A percentile compares a stretch with the other conserved stretches of the same genome.
phyloP scores from a whole-genome alignment of 306 rosid species.

The Crataegus laevigata region DNA sequence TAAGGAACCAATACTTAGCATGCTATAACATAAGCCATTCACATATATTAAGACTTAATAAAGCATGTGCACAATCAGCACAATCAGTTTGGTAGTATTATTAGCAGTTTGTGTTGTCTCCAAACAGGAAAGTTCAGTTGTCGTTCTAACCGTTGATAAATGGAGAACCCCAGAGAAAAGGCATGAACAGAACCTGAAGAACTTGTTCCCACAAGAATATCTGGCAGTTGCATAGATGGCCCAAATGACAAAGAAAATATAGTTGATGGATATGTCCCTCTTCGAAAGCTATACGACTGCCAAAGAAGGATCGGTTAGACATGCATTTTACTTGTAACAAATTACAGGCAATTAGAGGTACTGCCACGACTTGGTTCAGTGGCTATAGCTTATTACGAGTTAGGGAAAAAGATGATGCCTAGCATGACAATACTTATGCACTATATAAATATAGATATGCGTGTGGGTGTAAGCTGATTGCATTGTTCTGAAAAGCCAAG shows the following conservation, averaged over 20 bases:
- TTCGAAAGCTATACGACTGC: conserved; percentile 91
- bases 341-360: background rate
- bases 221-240: conserved; percentile 69
- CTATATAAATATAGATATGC: background rate
- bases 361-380: background rate
- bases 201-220: conserved; percentile 84
- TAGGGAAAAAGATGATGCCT: background rate
- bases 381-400: background rate
- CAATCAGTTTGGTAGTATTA: background rate
- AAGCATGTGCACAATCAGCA: background rate
- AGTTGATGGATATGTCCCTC: conserved; percentile 83
- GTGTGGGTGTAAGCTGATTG: background rate
- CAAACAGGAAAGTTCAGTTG: conserved; percentile 4
- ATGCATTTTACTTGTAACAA: conserved; percentile 5
- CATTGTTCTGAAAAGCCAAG: background rate
- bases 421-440: background rate
- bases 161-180: conserved; percentile 65
- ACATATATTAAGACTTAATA: background rate
- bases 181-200: conserved; percentile 91
- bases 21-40: background rate
- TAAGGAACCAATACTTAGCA: background rate
- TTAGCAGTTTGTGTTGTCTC: background rate
- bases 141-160: conserved; percentile 54
- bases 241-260: conserved; percentile 88
- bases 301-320: conserved; percentile 25